Conservation (phyloP, 139 green algal genomes). For the Coelastrella sp. region DNA sequence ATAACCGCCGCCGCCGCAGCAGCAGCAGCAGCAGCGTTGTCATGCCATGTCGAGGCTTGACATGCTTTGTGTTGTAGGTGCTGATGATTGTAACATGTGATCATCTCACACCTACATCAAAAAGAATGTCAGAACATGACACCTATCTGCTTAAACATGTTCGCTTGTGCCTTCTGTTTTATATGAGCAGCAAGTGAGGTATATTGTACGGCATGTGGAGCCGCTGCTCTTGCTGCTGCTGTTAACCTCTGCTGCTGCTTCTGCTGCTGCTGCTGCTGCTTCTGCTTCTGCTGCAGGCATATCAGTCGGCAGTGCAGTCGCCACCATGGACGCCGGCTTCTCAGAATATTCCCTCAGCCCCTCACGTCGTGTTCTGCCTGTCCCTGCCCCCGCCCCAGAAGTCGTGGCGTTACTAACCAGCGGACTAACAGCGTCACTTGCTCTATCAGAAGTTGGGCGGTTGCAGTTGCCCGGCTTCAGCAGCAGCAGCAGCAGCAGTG, state of each 20-base stretch:
- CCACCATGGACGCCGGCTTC: slow-evolving; percentile 78
- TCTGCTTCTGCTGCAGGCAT: slow-evolving; percentile 48
- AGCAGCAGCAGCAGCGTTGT: too few species aligned
- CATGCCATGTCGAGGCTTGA: too few species aligned
- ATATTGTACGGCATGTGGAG: too few species aligned
- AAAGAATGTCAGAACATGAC: too few species aligned
- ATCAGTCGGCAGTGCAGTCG: slow-evolving; percentile 69
- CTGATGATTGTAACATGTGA: too few species aligned
- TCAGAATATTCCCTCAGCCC: slow-evolving; percentile 62
- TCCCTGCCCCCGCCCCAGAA: slow-evolving; percentile 66
- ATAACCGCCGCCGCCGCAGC: background rate
- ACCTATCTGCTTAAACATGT: too few species aligned
- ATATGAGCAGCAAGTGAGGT: too few species aligned
- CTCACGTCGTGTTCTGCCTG: slow-evolving; percentile 57
- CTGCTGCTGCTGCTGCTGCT: slow-evolving; percentile 34
- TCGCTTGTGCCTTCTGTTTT: too few species aligned
- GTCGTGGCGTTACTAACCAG: slow-evolving; percentile 80
- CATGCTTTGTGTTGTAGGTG: too few species aligned
- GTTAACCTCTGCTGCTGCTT: background rate
- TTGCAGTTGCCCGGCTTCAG: slow-evolving; percentile 35
- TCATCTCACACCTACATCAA: too few species aligned
- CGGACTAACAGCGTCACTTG: slow-evolving; percentile 91
- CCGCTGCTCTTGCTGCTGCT: background rate
- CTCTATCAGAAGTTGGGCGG: slow-evolving; percentile 33
- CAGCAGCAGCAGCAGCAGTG: slow-evolving; percentile 56